phyloP scores from a whole-genome alignment of 345 rosid species.

The Citropsis articulata region DNA sequence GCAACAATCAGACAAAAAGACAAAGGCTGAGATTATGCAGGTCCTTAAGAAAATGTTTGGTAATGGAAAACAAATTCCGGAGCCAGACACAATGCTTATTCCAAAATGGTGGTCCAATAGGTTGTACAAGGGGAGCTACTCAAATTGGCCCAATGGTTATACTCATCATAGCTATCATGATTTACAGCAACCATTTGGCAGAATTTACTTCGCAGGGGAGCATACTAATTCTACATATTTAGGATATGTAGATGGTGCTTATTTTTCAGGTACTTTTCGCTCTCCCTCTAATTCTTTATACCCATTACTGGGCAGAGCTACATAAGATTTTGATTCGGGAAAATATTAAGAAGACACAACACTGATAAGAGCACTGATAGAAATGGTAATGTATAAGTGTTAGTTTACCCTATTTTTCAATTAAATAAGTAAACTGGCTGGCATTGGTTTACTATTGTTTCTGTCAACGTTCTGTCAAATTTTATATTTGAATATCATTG shows the following conservation, averaged over 20 bases:
- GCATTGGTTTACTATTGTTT: too few relatives aligned
- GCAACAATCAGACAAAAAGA: constrained; percentile 16
- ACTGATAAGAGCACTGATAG: too few relatives aligned
- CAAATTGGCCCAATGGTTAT: constrained; percentile 25
- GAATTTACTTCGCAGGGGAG: constrained; percentile 39
- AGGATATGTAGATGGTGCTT: constrained; percentile 30
- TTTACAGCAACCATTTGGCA: constrained; percentile 27
- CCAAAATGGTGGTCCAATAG: constrained; percentile 27
- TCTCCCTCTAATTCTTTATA: too few relatives aligned
- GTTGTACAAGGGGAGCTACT: constrained; percentile 24
- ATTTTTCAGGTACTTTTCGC: constrained; percentile 20
- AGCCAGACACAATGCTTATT: constrained; percentile 21
- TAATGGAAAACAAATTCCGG: constrained; percentile 3
- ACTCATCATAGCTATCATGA: constrained; percentile 6
- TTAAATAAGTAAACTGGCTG: too few relatives aligned
- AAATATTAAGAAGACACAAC: too few relatives aligned
- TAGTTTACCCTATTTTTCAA: too few relatives aligned
- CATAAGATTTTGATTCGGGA: too few relatives aligned
- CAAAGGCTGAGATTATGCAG: constrained; percentile 18
- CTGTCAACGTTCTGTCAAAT: too few relatives aligned
- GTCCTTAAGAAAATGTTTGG: constrained; percentile 25
- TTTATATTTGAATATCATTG: too few relatives aligned
- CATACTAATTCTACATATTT: constrained; percentile 22
- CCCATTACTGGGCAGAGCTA: too few relatives aligned
- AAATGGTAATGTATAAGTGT: too few relatives aligned